phyloP scores from a whole-genome alignment of 805 yeast genomes.

The Kodamaea fukazawae region DNA sequence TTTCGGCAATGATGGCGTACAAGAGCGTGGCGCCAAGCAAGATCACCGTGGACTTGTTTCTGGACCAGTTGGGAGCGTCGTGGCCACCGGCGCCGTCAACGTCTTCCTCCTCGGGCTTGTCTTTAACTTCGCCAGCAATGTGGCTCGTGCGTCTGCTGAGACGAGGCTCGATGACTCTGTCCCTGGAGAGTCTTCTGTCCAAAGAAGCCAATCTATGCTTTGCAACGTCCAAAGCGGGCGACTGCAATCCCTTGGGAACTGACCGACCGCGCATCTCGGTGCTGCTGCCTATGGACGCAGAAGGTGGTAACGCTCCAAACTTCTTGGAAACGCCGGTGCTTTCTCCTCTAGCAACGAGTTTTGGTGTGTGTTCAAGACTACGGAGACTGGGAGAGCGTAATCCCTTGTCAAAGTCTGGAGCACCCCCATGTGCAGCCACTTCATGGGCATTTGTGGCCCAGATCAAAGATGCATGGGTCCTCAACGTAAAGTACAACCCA shows the following conservation, averaged over 20 bases:
- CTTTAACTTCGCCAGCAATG: slow-evolving; percentile 1
- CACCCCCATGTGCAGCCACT: slow-evolving; percentile 14
- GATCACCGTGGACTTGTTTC: slow-evolving; percentile 77
- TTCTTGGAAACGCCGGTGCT: slow-evolving; percentile 13
- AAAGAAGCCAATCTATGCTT: slow-evolving; percentile 12
- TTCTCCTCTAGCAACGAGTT: slow-evolving; percentile 7
- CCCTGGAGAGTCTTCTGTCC: no score
- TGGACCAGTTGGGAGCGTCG: slow-evolving; percentile 97
- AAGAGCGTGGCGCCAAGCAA: slow-evolving; percentile 78
- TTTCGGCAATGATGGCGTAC: slow-evolving; percentile 93
- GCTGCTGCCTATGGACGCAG: neutral
- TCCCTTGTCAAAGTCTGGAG: slow-evolving; percentile 14
- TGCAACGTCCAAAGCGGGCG: slow-evolving; percentile 19
- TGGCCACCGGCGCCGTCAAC: slow-evolving; percentile 63
- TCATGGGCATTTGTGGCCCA: slow-evolving; percentile 66
- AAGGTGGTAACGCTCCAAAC: slow-evolving; percentile 1
- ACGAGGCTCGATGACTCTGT: neutral
- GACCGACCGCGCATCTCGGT: slow-evolving; percentile 4
- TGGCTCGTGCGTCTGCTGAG: slow-evolving; percentile 7
- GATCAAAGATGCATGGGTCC: slow-evolving; percentile 94
- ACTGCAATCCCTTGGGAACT: slow-evolving; percentile 11
- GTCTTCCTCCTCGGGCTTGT: slow-evolving; percentile 17
- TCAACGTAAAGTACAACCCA: slow-evolving; percentile 88
- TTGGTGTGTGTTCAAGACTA: slow-evolving; percentile 26
- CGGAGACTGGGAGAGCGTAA: slow-evolving; percentile 38